These are phyloP conservation scores for Toxoplasma gondii DNA, from an alignment of 169 alveolate genomes.

Conservation along the genomic window DNA sequence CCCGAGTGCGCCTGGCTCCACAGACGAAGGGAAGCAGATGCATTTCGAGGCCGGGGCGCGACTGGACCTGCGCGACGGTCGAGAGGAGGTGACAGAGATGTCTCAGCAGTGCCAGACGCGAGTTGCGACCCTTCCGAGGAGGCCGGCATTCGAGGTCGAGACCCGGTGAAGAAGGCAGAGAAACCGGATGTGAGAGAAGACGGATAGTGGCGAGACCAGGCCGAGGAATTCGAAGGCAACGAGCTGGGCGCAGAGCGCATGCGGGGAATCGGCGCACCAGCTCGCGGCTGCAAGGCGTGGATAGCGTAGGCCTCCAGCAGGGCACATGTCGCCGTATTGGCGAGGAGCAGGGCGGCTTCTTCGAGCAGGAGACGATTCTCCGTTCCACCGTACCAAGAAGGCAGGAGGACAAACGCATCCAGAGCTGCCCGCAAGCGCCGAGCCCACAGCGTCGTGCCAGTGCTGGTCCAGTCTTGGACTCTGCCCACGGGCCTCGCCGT, in stretches of 20 bases:
- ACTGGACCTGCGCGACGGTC: background rate
- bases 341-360: slow-evolving; percentile 25
- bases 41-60: too few relatives aligned
- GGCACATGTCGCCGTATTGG: background rate
- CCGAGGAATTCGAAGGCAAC: background rate
- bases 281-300: background rate
- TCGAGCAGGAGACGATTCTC: slow-evolving; percentile 2
- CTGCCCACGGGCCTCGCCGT: background rate
- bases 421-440: background rate
- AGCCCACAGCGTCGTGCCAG: background rate
- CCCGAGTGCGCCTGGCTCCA: background rate
- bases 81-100: background rate
- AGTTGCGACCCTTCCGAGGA: too few relatives aligned
- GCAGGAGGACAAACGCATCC: background rate
- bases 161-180: background rate
- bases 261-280: slow-evolving; percentile 4
- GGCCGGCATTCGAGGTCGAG: background rate
- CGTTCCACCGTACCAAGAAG: slow-evolving; percentile 29
- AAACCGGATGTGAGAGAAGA: background rate
- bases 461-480: background rate
- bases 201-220: background rate
- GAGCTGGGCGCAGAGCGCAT: background rate
- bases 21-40: background rate
- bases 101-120: too few relatives aligned
- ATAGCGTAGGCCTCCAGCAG: background rate